Base-by-base conservation (phyloP, 2,329 filamentous ascomycete genomes). In the Epichloe baconii region DNA sequence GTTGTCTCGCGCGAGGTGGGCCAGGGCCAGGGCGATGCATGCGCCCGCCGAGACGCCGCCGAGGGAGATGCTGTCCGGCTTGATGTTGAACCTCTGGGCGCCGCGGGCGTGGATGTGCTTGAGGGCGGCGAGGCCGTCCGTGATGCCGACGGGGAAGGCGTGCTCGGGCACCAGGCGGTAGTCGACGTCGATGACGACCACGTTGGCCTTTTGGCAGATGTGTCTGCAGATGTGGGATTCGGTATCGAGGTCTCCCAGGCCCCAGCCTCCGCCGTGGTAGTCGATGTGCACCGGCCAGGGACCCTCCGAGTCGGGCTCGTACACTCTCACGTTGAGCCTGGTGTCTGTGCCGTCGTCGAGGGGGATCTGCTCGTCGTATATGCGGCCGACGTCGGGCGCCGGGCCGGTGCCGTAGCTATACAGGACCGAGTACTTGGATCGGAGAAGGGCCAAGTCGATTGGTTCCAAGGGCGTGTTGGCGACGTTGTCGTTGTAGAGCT, bases 81-180 rank as follows among this genome's bases (percentile, higher is more conserved):
- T 57, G 54, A 72, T 66, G 53, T 66, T 66, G 61, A 73, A 73
- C 4, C 51, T 45, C 15, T 59, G 48, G 2, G 62, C 60, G 17
- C 67, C 68, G 10, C 66, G 57, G 11, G 58, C 51, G 52, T 67
- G 60, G 34, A 72, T 60, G 57, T 71, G 67, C 52, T 68, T 61
- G 36, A 77, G 57, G 2, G 69, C 71, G 6, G 68, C 69, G 59
- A 71, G 76, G 47, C 69, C 69, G 61, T 78, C 75, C n/a, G 71
- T 67, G 17, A 73, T 66, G 34, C 64, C 66, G 14, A 68, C 67
- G n/a, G 75, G 75, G 52, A 74, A 76, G 5, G 69, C 61, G 54
- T 69, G 58, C 58, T 77, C 74, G 8, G 75, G 75, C 0, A 75
- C 71, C 1, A 77, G 67, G 4, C 75, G 69, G 56, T 78, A 79